phyloP scores from a whole-genome alignment of 2,329 filamentous ascomycete species.

The Beauveria rudraprayagi region DNA sequence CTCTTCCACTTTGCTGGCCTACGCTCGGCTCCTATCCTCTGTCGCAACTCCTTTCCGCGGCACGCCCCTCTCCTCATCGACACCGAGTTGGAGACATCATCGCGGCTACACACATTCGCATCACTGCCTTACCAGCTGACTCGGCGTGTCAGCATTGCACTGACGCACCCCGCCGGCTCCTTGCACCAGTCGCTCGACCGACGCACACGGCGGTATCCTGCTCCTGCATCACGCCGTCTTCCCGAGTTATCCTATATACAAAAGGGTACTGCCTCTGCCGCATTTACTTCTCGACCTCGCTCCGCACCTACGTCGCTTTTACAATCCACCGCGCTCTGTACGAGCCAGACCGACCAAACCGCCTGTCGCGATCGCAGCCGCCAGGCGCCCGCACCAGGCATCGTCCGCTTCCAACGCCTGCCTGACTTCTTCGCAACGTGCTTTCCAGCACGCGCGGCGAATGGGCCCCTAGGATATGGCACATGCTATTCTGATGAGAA shows the following conservation, averaged over 20 bases:
- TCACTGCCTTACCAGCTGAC: neutral
- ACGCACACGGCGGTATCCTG: neutral
- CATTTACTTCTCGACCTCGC: neutral
- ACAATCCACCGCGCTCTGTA: neutral
- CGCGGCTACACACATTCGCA: neutral
- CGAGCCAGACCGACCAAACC: neutral
- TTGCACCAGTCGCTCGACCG: constrained; percentile 1
- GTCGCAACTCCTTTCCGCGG: neutral
- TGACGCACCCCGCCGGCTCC: constrained; percentile 1
- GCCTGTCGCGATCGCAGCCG: neutral
- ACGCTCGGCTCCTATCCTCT: neutral
- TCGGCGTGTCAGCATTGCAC: neutral
- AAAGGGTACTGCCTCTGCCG: neutral
- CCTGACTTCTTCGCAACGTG: constrained; percentile 5
- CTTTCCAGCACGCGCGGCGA: constrained; percentile 18
- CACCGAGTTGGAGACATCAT: neutral
- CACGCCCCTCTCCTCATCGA: neutral
- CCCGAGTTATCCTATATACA: neutral
- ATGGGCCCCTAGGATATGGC: constrained; percentile 46
- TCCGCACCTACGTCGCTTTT: neutral
- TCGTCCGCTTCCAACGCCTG: neutral
- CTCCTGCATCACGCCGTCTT: neutral
- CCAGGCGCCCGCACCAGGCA: neutral
- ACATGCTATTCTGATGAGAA: constrained; percentile 52
- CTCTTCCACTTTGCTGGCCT: neutral